Percentiles rank a stretch among this genome's conserved stretches.
phyloP scores from a whole-genome alignment of 768 basidiomycete genomes.

The Termitomyces sp. region DNA sequence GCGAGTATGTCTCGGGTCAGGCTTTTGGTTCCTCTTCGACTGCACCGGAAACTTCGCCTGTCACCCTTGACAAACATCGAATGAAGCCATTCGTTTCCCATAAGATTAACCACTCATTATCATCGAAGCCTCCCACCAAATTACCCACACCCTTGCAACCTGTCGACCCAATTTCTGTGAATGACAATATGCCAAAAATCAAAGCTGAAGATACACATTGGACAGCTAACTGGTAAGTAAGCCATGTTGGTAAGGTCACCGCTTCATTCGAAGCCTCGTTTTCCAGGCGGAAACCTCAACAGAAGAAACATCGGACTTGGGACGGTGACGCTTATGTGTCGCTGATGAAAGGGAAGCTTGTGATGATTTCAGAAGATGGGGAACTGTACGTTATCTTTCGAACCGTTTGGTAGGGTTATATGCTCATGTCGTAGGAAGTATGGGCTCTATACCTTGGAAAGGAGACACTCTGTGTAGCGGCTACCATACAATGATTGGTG shows the following conservation, averaged over 20 bases:
- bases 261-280: background rate
- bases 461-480: slow-evolving; percentile 46
- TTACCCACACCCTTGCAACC: slow-evolving; percentile 28
- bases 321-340: slow-evolving; percentile 72
- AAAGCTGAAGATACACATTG: slow-evolving; percentile 39
- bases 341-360: slow-evolving; percentile 42
- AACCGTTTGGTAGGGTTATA: background rate
- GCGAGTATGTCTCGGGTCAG: slow-evolving; percentile 57
- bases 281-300: slow-evolving; percentile 65
- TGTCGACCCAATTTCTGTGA: slow-evolving; percentile 26
- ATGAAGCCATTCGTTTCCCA: slow-evolving; percentile 21
- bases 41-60: background rate
- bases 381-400: slow-evolving; percentile 44
- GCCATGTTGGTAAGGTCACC: background rate
- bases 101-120: background rate
- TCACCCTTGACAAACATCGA: background rate
- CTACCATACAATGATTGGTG: slow-evolving; percentile 41
- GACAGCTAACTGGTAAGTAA: slow-evolving; percentile 61
- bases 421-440: slow-evolving; percentile 28
- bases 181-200: slow-evolving; percentile 10
- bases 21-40: slow-evolving; percentile 42
- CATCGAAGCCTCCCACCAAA: background rate
- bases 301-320: slow-evolving; percentile 83
- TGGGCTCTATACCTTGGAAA: slow-evolving; percentile 60
- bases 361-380: slow-evolving; percentile 65